Conservation (phyloP, 2,329 filamentous ascomycete species). For the Fusarium redolens region DNA sequence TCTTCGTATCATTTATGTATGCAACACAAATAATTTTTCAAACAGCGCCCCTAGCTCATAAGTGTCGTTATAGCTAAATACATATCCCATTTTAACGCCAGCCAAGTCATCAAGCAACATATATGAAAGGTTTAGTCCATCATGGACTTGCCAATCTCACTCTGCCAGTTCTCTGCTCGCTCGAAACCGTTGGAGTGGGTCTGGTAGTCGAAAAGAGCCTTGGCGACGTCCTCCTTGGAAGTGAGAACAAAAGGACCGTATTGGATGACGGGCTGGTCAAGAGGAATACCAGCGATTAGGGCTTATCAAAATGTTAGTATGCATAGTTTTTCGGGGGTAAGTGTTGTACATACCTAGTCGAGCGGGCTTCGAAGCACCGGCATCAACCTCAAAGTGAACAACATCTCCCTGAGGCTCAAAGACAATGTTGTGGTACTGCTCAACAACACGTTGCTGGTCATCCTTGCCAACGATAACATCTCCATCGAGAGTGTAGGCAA, state of each 20-base stretch:
- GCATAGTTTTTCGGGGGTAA: not conserved
- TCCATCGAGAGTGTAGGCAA: slow-evolving; percentile 86
- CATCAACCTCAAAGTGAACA: slow-evolving; percentile 76
- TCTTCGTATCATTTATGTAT: not conserved
- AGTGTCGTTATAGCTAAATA: not conserved
- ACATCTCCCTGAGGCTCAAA: slow-evolving; percentile 84
- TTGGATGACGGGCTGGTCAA: slow-evolving; percentile 84
- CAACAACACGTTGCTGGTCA: slow-evolving; percentile 63
- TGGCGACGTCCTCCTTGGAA: slow-evolving; percentile 76
- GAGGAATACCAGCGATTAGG: slow-evolving; percentile 80
- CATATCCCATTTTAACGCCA: slow-evolving; percentile 31
- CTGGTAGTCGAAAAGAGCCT: slow-evolving; percentile 82
- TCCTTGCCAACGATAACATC: slow-evolving; percentile 71
- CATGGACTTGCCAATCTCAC: slow-evolving; percentile 88
- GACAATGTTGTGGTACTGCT: slow-evolving; percentile 87
- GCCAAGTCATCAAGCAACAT: not conserved
- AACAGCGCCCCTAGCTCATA: slow-evolving; percentile 7
- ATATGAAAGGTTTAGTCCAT: slow-evolving; percentile 45
- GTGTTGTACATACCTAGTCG: slow-evolving; percentile 54
- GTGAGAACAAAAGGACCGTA: slow-evolving; percentile 88
- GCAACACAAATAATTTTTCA: not conserved
- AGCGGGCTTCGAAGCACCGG: slow-evolving; percentile 68
- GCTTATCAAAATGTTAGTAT: slow-evolving; percentile 52
- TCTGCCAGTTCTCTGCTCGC: slow-evolving; percentile 80
- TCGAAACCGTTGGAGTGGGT: slow-evolving; percentile 82